Evolutionary conservation across 2,329 filamentous ascomycete species (phyloP).

Genomic region (Xylariales sp.): DNA sequence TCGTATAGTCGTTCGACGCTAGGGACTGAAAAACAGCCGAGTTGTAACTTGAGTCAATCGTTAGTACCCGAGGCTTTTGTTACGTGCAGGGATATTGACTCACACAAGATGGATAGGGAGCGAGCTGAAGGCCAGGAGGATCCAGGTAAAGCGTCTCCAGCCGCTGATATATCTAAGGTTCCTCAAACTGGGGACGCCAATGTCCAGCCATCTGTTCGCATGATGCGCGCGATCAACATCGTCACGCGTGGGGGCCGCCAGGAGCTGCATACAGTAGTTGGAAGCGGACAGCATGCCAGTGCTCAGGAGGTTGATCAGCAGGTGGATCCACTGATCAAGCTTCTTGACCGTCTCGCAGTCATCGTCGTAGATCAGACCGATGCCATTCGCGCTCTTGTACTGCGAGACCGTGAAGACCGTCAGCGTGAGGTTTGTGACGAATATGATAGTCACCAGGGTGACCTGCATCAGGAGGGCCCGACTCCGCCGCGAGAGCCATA

Average conservation of each 20-base stretch:
- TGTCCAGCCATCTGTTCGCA: conserved; percentile 12
- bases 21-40: conserved; percentile 16
- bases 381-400: conserved; percentile 1
- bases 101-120: conserved; percentile 15
- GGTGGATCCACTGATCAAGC: conserved; percentile 21
- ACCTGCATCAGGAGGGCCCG: conserved; percentile 15
- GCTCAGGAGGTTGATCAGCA: conserved; percentile 26
- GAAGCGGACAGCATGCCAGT: conserved; percentile 28
- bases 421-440: conserved; percentile 15
- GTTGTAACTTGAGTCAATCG: conserved; percentile 9
- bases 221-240: conserved; percentile 23
- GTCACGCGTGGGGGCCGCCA: conserved; percentile 27
- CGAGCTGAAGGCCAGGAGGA: conserved; percentile 12
- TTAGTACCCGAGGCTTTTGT: not conserved
- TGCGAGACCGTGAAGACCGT: conserved; percentile 1
- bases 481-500: conserved; percentile 12
- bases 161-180: conserved; percentile 12
- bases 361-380: conserved; percentile 3
- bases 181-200: conserved; percentile 13
- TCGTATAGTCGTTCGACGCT: conserved; percentile 16
- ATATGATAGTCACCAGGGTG: conserved; percentile 9
- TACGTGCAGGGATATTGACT: not conserved
- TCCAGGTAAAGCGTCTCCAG: conserved; percentile 10
- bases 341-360: conserved; percentile 5
- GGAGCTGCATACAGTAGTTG: conserved; percentile 33